A percentile compares a stretch with the other conserved stretches of the same genome.
phyloP scores from a whole-genome alignment of 2,329 filamentous ascomycete species.

The Exophiala bonariae region DNA sequence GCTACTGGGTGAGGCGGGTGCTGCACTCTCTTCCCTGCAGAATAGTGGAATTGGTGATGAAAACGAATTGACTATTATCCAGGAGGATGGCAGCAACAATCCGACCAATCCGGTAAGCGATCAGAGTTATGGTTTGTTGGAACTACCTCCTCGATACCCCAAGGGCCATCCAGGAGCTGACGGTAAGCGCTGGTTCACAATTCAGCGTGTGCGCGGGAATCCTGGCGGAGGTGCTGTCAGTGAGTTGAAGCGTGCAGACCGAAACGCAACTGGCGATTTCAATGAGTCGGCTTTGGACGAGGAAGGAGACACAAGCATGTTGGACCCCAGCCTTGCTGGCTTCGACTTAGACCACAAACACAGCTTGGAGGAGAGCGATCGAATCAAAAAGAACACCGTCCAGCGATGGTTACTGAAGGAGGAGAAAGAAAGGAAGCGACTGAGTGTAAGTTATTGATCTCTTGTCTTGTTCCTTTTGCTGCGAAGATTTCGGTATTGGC shows the following conservation, averaged over 20 bases:
- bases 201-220: conserved; percentile 76
- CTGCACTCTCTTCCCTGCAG: not conserved
- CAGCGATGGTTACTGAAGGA: conserved; percentile 64
- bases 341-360: conserved; percentile 70
- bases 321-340: conserved; percentile 54
- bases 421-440: conserved; percentile 65
- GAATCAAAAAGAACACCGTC: conserved; percentile 79
- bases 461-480: not conserved
- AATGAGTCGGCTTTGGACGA: conserved; percentile 62
- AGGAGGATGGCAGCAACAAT: conserved; percentile 22
- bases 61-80: conserved; percentile 28
- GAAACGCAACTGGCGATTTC: conserved; percentile 34
- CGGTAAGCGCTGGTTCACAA: conserved; percentile 66
- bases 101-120: conserved; percentile 13
- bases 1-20: not conserved
- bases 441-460: conserved; percentile 17
- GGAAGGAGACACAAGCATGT: conserved; percentile 40
- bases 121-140: conserved; percentile 45
- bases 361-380: conserved; percentile 70
- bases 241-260: conserved; percentile 18
- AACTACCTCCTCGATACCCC: conserved; percentile 41
- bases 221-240: conserved; percentile 40
- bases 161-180: conserved; percentile 48
- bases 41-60: conserved; percentile 25
- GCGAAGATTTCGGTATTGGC: too few relatives aligned